These are phyloP conservation scores for Torulaspora franciscae DNA, from an alignment of 805 yeast species.

Conservation along the genomic window DNA sequence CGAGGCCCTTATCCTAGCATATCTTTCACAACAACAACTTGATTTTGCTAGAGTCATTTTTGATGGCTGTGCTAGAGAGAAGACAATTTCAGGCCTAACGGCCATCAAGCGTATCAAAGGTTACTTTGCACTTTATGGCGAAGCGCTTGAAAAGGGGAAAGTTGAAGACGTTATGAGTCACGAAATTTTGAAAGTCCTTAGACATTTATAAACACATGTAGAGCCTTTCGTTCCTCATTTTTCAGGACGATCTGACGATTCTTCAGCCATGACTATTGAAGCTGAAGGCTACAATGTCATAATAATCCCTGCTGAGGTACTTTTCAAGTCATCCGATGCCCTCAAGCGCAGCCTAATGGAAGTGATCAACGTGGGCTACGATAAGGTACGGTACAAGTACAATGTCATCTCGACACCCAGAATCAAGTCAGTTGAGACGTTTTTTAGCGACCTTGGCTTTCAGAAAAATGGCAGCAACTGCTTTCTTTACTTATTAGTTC, in stretches of 20 bases:
- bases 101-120: slow-evolving; percentile 42
- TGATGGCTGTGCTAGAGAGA: slow-evolving; percentile 44
- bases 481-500: slow-evolving; percentile 27
- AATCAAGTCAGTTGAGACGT: slow-evolving; percentile 30
- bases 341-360: slow-evolving; percentile 18
- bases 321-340: background rate
- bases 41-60: slow-evolving; percentile 50
- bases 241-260: too few species aligned
- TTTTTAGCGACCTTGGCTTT: slow-evolving; percentile 31
- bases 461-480: slow-evolving; percentile 15
- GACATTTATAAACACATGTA: slow-evolving; percentile 2
- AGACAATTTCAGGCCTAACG: slow-evolving; percentile 37
- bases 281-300: background rate
- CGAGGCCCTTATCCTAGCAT: slow-evolving; percentile 44
- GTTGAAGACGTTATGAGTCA: slow-evolving; percentile 5
- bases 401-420: slow-evolving; percentile 42
- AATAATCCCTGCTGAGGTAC: slow-evolving; percentile 2
- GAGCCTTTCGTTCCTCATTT: background rate
- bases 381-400: slow-evolving; percentile 43
- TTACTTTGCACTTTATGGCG: slow-evolving; percentile 47
- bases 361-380: slow-evolving; percentile 48
- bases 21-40: slow-evolving; percentile 44
- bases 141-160: slow-evolving; percentile 36
- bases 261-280: background rate
- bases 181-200: slow-evolving; percentile 6